These are phyloP conservation scores for Hymenoscyphus linearis DNA, from an alignment of 2,329 filamentous ascomycete species.

Conservation along the genomic window DNA sequence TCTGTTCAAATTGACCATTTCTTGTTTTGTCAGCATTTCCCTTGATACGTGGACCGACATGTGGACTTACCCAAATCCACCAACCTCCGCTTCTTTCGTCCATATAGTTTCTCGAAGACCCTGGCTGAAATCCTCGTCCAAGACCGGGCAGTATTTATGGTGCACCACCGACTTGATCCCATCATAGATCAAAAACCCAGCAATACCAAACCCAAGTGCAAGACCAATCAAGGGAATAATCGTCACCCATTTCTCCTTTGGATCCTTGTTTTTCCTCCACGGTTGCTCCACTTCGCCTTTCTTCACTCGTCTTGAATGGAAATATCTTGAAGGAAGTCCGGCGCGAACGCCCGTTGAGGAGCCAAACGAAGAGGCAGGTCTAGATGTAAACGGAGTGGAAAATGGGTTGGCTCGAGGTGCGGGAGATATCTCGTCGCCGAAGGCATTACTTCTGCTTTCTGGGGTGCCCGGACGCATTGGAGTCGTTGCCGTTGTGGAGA, in stretches of 20 bases:
- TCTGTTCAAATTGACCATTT: constrained; percentile 77
- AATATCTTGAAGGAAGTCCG: constrained; percentile 24
- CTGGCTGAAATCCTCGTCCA: constrained; percentile 44
- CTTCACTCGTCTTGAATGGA: constrained; percentile 46
- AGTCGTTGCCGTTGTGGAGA: constrained; percentile 32
- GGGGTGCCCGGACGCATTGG: constrained; percentile 36
- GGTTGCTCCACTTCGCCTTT: constrained; percentile 72
- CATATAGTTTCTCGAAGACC: constrained; percentile 48
- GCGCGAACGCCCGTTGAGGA: constrained; percentile 36
- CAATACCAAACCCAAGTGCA: constrained; percentile 59
- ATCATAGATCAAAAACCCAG: constrained; percentile 70
- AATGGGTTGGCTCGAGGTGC: constrained; percentile 27
- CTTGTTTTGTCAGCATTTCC: constrained; percentile 36
- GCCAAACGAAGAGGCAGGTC: constrained; percentile 38
- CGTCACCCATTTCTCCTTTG: constrained; percentile 80
- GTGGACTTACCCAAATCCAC: constrained; percentile 42
- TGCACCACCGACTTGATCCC: constrained; percentile 66
- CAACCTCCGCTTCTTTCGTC: constrained; percentile 44
- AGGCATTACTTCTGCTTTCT: constrained; percentile 30
- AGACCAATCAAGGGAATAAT: constrained; percentile 73
- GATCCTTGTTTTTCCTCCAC: constrained; percentile 68
- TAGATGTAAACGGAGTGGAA: constrained; percentile 36
- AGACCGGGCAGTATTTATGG: constrained; percentile 55
- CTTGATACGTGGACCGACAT: constrained; percentile 37
- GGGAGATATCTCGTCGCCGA: constrained; percentile 27